Percentiles rank a stretch among this genome's conserved stretches.
These are phyloP conservation scores for Schizochytrium sp. DNA, from an alignment of 108 stramenopile species.

Conservation along the genomic window DNA sequence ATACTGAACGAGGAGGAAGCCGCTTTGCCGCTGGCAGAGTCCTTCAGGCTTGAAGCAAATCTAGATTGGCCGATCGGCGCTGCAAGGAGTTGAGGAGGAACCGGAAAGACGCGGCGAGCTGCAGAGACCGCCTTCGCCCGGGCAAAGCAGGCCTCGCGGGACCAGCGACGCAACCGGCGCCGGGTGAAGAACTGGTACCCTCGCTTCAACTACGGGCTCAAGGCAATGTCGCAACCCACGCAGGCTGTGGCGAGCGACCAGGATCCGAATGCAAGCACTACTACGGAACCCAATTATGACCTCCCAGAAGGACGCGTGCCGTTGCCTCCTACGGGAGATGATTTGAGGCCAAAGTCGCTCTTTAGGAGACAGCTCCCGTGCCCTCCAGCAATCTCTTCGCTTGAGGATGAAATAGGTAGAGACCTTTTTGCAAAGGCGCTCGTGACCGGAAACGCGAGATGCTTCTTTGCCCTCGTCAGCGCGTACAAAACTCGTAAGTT, in stretches of 20 bases:
- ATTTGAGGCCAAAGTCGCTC: slow-evolving; percentile 6
- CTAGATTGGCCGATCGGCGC: no score
- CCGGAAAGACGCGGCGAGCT: no score
- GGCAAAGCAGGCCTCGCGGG: no score
- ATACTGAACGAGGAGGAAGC: no score
- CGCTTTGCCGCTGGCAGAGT: no score
- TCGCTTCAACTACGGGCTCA: no score
- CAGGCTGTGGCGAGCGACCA: neutral
- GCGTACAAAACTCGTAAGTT: neutral
- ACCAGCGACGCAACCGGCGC: no score
- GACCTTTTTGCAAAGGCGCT: slow-evolving; percentile 15
- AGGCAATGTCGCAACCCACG: no score
- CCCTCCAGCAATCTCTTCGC: neutral
- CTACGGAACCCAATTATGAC: neutral
- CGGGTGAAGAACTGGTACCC: no score
- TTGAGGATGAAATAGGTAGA: neutral
- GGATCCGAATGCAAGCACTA: neutral
- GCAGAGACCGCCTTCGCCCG: no score
- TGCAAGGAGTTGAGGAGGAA: no score
- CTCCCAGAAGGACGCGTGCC: neutral
- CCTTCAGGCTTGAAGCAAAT: no score
- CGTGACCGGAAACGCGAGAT: neutral
- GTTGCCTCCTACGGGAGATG: neutral
- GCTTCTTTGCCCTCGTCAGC: neutral
- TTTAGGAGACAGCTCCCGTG: slow-evolving; percentile 18